phyloP scores from a whole-genome alignment of 2,329 filamentous ascomycete species.

The Cytospora piceae region DNA sequence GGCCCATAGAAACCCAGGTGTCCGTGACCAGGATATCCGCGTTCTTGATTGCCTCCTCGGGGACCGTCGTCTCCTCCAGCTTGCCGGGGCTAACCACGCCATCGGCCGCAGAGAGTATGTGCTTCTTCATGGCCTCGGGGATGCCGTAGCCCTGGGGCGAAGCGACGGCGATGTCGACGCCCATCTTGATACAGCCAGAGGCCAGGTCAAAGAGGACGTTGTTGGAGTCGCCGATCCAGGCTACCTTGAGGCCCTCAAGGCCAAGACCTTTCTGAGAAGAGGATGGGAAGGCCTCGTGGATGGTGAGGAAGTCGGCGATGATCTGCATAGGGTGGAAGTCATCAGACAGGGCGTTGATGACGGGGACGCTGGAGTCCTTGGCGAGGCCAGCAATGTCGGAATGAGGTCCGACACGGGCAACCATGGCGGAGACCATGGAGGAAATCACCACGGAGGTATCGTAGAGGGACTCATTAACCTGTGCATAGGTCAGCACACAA shows the following conservation, averaged over 20 bases:
- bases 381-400: slow-evolving; percentile 74
- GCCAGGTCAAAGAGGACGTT: slow-evolving; percentile 96
- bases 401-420: slow-evolving; percentile 77
- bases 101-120: slow-evolving; percentile 68
- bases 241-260: slow-evolving; percentile 83
- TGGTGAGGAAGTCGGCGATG: slow-evolving; percentile 91
- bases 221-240: slow-evolving; percentile 96
- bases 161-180: slow-evolving; percentile 83
- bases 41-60: slow-evolving; percentile 81
- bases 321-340: slow-evolving; percentile 93
- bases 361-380: slow-evolving; percentile 74
- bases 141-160: slow-evolving; percentile 86
- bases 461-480: slow-evolving; percentile 92
- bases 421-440: slow-evolving; percentile 86
- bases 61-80: slow-evolving; percentile 75
- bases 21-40: slow-evolving; percentile 94
- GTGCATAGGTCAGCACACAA: slow-evolving; percentile 1
- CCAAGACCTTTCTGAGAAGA: slow-evolving; percentile 56
- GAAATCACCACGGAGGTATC: slow-evolving; percentile 92
- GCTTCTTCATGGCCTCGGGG: slow-evolving; percentile 70
- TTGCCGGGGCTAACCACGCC: slow-evolving; percentile 64
- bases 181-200: slow-evolving; percentile 84
- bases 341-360: slow-evolving; percentile 87
- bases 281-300: slow-evolving; percentile 74
- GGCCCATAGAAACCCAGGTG: slow-evolving; percentile 98